Evolutionary conservation across 345 rosid genomes (phyloP).

Genomic region (Lepidium sativum): DNA sequence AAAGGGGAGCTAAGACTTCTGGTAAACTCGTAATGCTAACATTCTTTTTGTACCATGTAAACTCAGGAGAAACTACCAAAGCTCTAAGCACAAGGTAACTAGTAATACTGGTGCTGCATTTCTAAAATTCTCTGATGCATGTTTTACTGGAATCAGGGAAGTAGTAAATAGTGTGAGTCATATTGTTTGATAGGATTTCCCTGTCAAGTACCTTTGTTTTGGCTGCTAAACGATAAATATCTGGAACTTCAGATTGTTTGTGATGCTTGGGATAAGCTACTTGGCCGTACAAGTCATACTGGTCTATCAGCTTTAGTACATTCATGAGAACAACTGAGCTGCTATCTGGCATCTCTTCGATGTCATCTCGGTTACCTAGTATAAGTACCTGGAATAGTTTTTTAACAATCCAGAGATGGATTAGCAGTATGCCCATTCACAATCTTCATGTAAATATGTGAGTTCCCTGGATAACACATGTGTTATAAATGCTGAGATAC

Average conservation of each 20-base stretch:
- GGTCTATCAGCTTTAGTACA: slow-evolving; percentile 81
- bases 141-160: neutral
- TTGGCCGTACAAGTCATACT: slow-evolving; percentile 88
- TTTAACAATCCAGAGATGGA: slow-evolving; percentile 9
- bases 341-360: slow-evolving; percentile 86
- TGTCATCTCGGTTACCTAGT: slow-evolving; percentile 90
- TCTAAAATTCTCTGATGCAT: neutral
- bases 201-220: slow-evolving; percentile 73
- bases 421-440: neutral
- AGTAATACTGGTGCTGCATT: neutral
- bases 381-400: slow-evolving; percentile 74
- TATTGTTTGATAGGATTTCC: neutral
- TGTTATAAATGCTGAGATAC: neutral
- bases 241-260: slow-evolving; percentile 89
- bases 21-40: neutral
- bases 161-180: neutral
- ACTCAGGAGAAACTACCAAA: neutral
- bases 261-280: slow-evolving; percentile 98
- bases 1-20: neutral
- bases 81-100: slow-evolving; percentile 2
- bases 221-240: slow-evolving; percentile 87
- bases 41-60: neutral
- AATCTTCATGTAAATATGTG: neutral
- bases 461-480: neutral
- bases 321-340: slow-evolving; percentile 75